These are phyloP conservation scores for Nyssa sinensis DNA, from an alignment of 148 eudicot genomes.

Conservation along the genomic window DNA sequence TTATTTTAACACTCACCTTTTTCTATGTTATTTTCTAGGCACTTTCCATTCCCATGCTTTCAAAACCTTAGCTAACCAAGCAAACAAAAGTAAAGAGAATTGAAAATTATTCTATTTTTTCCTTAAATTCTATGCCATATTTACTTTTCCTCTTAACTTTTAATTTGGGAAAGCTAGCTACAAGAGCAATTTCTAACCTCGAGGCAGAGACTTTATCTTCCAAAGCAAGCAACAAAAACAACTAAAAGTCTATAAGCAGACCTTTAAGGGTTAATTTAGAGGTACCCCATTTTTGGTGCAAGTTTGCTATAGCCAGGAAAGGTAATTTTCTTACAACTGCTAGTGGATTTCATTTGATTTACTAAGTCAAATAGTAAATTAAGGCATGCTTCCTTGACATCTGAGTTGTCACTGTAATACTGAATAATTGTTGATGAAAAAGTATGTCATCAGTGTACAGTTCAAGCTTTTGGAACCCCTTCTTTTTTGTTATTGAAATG, in stretches of 20 bases:
- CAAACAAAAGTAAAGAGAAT: not conserved
- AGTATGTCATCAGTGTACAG: slow-evolving; percentile 14
- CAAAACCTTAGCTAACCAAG: not conserved
- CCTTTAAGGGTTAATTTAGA: not conserved
- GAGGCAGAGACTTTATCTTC: slow-evolving; percentile 11
- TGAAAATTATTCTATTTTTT: slow-evolving; percentile 2
- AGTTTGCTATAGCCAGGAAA: slow-evolving; percentile 6
- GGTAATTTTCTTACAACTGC: not conserved
- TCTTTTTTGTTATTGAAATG: not conserved
- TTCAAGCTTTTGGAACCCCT: slow-evolving; percentile 1
- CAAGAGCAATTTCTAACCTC: not conserved
- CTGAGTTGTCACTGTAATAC: slow-evolving; percentile 11
- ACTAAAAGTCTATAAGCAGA: slow-evolving; percentile 1
- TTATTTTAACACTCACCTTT: not conserved
- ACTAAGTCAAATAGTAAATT: slow-evolving; percentile 12
- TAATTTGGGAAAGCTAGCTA: slow-evolving; percentile 13
- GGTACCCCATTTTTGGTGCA: slow-evolving; percentile 13
- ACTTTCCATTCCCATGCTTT: not conserved
- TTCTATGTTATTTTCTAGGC: not conserved
- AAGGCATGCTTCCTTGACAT: slow-evolving; percentile 6
- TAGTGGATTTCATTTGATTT: not conserved
- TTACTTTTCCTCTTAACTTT: not conserved
- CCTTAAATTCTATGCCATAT: not conserved
- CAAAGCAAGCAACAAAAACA: slow-evolving; percentile 5
- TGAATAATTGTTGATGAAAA: not conserved